Evolutionary conservation across 2,329 filamentous ascomycete species (phyloP).

Genomic region (Fusarium marasasianum): DNA sequence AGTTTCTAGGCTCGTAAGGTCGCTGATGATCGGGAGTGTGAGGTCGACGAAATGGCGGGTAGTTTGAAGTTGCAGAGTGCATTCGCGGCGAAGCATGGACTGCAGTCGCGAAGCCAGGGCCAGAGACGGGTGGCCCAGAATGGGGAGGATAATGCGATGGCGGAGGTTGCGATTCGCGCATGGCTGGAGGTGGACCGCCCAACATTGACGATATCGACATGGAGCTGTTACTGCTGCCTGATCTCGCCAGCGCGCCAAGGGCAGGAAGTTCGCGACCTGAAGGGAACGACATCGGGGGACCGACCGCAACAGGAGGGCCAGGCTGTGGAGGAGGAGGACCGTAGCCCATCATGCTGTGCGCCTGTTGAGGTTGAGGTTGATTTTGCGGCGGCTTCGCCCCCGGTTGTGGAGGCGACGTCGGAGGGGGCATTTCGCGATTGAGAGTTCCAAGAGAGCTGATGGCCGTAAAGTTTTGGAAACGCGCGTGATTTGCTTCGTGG

Average conservation of each 20-base stretch:
- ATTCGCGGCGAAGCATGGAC: slow-evolving; percentile 66
- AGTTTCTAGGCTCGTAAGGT: slow-evolving; percentile 61
- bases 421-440: slow-evolving; percentile 58
- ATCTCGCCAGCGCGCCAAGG: slow-evolving; percentile 59
- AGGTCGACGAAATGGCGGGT: slow-evolving; percentile 70
- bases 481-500: slow-evolving; percentile 51
- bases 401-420: slow-evolving; percentile 54
- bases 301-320: slow-evolving; percentile 54
- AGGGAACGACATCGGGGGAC: slow-evolving; percentile 56
- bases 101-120: slow-evolving; percentile 57
- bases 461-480: slow-evolving; percentile 57
- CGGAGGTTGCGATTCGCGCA: slow-evolving; percentile 54
- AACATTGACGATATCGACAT: slow-evolving; percentile 72
- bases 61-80: slow-evolving; percentile 65
- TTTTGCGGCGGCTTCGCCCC: slow-evolving; percentile 43
- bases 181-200: slow-evolving; percentile 58
- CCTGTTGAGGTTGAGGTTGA: slow-evolving; percentile 40
- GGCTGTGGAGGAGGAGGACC: slow-evolving; percentile 56
- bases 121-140: slow-evolving; percentile 52
- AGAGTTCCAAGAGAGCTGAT: slow-evolving; percentile 50
- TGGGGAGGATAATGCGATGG: slow-evolving; percentile 55
- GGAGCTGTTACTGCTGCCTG: slow-evolving; percentile 59
- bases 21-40: slow-evolving; percentile 77
- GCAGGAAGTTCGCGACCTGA: slow-evolving; percentile 64
- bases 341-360: slow-evolving; percentile 51